Conservation (phyloP, 108 stramenopile genomes). For the Nitzschia putrida region DNA sequence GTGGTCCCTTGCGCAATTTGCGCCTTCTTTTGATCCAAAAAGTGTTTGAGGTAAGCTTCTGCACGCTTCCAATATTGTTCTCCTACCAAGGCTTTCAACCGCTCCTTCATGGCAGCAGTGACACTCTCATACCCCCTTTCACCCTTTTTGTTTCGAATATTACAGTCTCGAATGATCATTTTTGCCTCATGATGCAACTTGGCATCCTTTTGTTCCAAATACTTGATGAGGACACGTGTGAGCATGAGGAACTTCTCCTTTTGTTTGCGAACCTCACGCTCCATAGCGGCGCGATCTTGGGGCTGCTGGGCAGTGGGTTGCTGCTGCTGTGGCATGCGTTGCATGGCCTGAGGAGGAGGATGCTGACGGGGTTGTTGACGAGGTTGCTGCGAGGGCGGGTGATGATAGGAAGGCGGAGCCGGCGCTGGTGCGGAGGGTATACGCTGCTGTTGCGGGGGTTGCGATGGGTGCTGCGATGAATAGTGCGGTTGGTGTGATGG, state of each 20-base stretch:
- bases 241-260: constrained; percentile 87
- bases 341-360: constrained; percentile 23
- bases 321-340: constrained; percentile 36
- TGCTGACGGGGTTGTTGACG: constrained; percentile 25
- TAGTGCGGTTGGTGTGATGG: constrained; percentile 9
- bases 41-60: constrained; percentile 58
- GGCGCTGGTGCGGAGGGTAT: constrained; percentile 3
- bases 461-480: constrained; percentile 10
- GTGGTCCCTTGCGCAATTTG: constrained; percentile 11
- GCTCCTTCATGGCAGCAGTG: constrained; percentile 58
- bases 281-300: constrained; percentile 11
- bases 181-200: constrained; percentile 68
- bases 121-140: constrained; percentile 67
- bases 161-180: constrained; percentile 76
- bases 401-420: constrained; percentile 1
- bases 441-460: constrained; percentile 23
- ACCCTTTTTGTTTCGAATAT: constrained; percentile 72
- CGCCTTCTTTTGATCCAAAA: constrained; percentile 52
- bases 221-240: constrained; percentile 82
- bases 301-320: not conserved
- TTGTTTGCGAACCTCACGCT: constrained; percentile 49
- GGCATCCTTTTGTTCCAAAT: constrained; percentile 75
- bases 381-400: constrained; percentile 15
- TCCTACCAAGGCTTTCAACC: constrained; percentile 62
- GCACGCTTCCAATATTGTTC: constrained; percentile 77